phyloP scores from a whole-genome alignment of 345 rosid species.

The Murraya paniculata region DNA sequence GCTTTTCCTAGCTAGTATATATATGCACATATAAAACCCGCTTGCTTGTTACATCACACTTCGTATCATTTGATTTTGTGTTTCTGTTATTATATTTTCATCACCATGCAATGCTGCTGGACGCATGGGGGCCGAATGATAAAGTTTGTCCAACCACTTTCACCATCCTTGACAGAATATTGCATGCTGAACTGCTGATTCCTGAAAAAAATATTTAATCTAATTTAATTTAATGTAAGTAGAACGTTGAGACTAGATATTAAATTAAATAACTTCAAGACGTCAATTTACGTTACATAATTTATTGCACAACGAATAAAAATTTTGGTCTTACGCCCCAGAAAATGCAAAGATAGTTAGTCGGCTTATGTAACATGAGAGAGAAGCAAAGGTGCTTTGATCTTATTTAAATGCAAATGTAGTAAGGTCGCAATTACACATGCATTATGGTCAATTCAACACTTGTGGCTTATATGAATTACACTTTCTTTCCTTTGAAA shows the following conservation, averaged over 20 bases:
- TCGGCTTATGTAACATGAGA: not conserved
- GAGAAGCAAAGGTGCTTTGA: not conserved
- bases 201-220: no score
- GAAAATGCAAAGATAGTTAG: not conserved
- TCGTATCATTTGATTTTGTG: not conserved
- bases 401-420: no score
- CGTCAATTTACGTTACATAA: not conserved
- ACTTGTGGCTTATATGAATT: not conserved
- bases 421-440: no score
- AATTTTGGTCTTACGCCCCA: not conserved
- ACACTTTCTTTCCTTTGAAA: no score
- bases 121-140: not conserved
- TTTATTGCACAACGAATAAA: no score
- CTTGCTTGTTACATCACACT: not conserved
- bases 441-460: not conserved
- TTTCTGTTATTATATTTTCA: not conserved
- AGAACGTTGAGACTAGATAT: not conserved
- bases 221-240: no score
- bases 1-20: no score
- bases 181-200: not conserved
- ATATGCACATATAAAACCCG: not conserved
- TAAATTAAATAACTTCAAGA: not conserved
- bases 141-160: conserved; percentile 14
- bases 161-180: not conserved
- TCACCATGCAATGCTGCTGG: not conserved